Evolutionary conservation across 1,284 basidiomycete species (phyloP), one percentile per base, ranked within the genome.

Genomic region (Leccinum subspadiceum): DNA sequence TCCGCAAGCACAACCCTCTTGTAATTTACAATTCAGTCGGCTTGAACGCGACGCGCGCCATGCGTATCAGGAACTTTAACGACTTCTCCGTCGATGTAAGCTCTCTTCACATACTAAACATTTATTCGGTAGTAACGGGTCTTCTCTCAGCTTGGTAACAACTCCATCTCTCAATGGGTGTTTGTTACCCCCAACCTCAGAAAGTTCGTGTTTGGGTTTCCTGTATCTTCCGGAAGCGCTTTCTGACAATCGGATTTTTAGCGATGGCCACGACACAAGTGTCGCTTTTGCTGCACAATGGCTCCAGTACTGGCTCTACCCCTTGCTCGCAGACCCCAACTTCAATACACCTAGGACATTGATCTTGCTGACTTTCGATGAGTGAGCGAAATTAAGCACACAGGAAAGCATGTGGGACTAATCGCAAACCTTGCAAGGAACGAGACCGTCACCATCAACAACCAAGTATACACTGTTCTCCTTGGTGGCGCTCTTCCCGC

Each of bases 21-120:
- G 76, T 84, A 57, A 77, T 86, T 60, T 82, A 75, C 69, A 74
- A 86, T 69, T 79, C 79, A 0, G 75, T 85, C 31, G 75, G 76
- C 8, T 68, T 67, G 51, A 74, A 77, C 33, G 63, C 77, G 1
- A 65, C 71, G 0, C 82, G 85, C 20, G 76, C 77, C 5, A 64
- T 73, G 7, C 77, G 80, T n/a, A 79, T 84, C 62, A 79, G 86
- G 54, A 89, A 86, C 74, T 87, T 87, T 70, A 86, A 85, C 60
- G 78, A 85, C 68, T 82, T 84, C 61, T 77, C 80, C 3, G 68
- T 73, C 53, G 84, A 87, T 63, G 71, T 82, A 77, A 56, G 67
- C 79, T 65, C 76, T 65, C 75, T 78, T 78, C 68, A 81, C 22
- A 48, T 24, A 8, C 46, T 13, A 22, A 20, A 81, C 62, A 73